phyloP scores from a whole-genome alignment of 345 rosid species.

The Anacardium occidentale region DNA sequence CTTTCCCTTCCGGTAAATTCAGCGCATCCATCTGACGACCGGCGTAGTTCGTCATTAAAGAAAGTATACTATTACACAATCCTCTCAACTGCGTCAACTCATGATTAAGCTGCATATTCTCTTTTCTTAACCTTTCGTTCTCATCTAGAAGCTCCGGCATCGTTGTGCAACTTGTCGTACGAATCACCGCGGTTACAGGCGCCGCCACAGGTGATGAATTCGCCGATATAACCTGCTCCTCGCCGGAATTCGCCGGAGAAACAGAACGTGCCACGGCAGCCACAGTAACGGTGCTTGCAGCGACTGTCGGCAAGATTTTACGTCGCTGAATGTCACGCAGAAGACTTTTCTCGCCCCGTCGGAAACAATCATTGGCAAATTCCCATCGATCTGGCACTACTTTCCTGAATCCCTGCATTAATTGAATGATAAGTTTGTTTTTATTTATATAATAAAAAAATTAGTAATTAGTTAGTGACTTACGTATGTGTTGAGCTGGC shows the following conservation, averaged over 20 bases:
- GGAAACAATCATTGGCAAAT: conserved; percentile 75
- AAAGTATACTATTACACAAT: conserved; percentile 56
- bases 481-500: conserved; percentile 95
- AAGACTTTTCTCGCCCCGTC: conserved; percentile 69
- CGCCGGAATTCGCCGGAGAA: conserved; percentile 73
- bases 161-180: conserved; percentile 67
- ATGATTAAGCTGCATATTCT: conserved; percentile 59
- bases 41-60: conserved; percentile 60
- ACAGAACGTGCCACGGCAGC: conserved; percentile 31
- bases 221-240: conserved; percentile 71
- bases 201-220: conserved; percentile 58
- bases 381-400: conserved; percentile 98
- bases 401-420: conserved; percentile 74
- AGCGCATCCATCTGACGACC: conserved; percentile 42
- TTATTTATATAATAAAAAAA: neutral
- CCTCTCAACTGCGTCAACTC: conserved; percentile 68
- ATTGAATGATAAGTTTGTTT: neutral
- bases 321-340: conserved; percentile 88
- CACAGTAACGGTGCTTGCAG: conserved; percentile 25
- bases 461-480: conserved; percentile 19
- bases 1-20: conserved; percentile 38
- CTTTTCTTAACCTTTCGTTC: conserved; percentile 75
- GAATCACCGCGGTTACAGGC: conserved; percentile 17
- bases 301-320: conserved; percentile 47
- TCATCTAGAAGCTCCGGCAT: conserved; percentile 73